A percentile compares a stretch with the other conserved stretches of the same genome.
Evolutionary conservation across 1,139 yeast genomes (phyloP).

Genomic region (Suhomyces guaymorum): DNA sequence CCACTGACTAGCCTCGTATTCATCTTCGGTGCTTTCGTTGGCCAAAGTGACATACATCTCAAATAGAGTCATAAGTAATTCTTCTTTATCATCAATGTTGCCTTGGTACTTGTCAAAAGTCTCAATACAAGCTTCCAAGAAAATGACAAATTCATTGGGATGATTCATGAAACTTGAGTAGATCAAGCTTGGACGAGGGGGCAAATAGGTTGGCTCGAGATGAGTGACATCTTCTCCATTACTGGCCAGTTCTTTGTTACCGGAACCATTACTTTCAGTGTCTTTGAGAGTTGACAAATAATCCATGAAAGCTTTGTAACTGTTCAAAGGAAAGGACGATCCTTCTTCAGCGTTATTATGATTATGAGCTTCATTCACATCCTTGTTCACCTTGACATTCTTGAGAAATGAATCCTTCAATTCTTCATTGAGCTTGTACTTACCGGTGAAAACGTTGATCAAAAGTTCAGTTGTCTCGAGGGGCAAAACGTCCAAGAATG

Average conservation of each 20-base stretch:
- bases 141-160: conserved; percentile 88
- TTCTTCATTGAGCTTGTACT: conserved; percentile 44
- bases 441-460: conserved; percentile 88
- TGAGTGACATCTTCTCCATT: background rate
- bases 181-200: conserved; percentile 87
- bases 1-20: conserved; percentile 54
- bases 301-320: conserved; percentile 69
- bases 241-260: conserved; percentile 4
- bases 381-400: conserved; percentile 5
- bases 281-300: conserved; percentile 49
- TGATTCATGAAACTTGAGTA: conserved; percentile 84
- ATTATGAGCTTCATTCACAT: conserved; percentile 1
- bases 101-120: conserved; percentile 79
- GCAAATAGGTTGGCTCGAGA: conserved; percentile 71
- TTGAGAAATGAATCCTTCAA: conserved; percentile 5
- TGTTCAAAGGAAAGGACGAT: conserved; percentile 44
- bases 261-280: conserved; percentile 12
- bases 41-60: conserved; percentile 77
- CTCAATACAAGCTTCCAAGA: conserved; percentile 87
- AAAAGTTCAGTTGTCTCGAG: conserved; percentile 79
- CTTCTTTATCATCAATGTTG: conserved; percentile 64
- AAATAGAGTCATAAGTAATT: conserved; percentile 72
- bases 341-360: conserved; percentile 3
- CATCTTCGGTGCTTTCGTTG: conserved; percentile 28
- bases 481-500: conserved; percentile 67